phyloP scores from a whole-genome alignment of 2,329 filamentous ascomycete genomes.

The Emmonsia crescens region DNA sequence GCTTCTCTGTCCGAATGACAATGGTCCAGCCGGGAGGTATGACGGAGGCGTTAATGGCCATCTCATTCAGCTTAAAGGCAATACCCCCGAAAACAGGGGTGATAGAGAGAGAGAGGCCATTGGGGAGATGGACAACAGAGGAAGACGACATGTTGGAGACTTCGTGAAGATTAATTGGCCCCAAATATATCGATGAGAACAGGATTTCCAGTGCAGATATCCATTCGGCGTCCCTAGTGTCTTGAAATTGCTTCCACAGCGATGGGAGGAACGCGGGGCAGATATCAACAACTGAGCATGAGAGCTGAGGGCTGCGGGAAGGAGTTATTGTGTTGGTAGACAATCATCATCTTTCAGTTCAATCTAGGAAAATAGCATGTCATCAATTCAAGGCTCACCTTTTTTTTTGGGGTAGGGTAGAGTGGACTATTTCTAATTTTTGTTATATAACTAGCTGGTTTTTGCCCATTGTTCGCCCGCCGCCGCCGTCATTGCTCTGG shows the following conservation, averaged over 20 bases:
- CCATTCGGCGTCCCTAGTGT: not conserved
- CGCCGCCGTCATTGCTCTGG: no score
- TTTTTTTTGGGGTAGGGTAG: constrained; percentile 36
- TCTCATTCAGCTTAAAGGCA: constrained; percentile 74
- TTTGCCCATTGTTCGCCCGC: no score
- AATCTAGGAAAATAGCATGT: constrained; percentile 64
- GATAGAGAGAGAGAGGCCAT: constrained; percentile 74
- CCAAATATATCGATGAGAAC: not conserved
- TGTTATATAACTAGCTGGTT: no score
- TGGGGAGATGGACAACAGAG: constrained; percentile 53
- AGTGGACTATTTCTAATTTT: not conserved
- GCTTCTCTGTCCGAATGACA: constrained; percentile 52
- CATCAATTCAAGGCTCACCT: constrained; percentile 58
- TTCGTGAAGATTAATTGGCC: not conserved
- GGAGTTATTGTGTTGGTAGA: constrained; percentile 37
- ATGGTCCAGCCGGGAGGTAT: constrained; percentile 87
- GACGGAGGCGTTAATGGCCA: constrained; percentile 52
- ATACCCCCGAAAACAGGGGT: constrained; percentile 83
- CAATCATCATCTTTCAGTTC: not conserved
- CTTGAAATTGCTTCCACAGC: not conserved
- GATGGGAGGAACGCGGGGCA: not conserved
- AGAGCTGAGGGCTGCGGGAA: constrained; percentile 42
- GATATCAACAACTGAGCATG: not conserved
- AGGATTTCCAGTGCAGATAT: not conserved
- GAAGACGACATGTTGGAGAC: not conserved